A percentile compares a stretch with the other conserved stretches of the same genome.
phyloP scores from a whole-genome alignment of 345 rosid genomes.

The Populus alba region DNA sequence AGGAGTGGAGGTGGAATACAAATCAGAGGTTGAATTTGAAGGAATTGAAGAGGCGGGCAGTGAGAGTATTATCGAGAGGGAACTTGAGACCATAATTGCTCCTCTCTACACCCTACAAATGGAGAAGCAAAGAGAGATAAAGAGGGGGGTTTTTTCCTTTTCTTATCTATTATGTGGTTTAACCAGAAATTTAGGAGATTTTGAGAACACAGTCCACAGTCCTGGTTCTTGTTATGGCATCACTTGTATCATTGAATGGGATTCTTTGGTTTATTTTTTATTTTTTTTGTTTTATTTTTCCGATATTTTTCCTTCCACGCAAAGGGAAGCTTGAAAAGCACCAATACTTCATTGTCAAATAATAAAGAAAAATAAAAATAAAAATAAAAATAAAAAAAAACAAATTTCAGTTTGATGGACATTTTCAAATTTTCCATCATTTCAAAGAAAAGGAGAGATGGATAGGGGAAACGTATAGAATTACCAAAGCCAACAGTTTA shows the following conservation, averaged over 20 bases:
- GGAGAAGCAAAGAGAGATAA: background rate
- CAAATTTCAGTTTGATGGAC: no score
- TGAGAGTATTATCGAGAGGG: background rate
- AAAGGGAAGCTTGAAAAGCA: no score
- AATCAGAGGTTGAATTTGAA: background rate
- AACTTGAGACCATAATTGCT: conserved; percentile 16
- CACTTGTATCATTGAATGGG: background rate
- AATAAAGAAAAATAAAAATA: no score
- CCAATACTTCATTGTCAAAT: no score
- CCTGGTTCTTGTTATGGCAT: background rate
- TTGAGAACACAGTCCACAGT: background rate
- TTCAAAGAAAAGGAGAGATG: background rate
- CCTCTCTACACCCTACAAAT: background rate
- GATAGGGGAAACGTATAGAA: background rate
- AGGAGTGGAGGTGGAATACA: background rate
- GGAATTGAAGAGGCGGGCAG: conserved; percentile 1
- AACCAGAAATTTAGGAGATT: background rate
- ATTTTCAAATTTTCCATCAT: no score
- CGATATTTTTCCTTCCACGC: no score
- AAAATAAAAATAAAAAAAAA: no score
- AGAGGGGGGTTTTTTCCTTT: background rate
- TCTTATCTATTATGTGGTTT: background rate
- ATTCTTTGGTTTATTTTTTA: no score
- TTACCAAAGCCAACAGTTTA: background rate
- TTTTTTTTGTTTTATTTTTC: no score